Evolutionary conservation across 805 yeast species (phyloP).

Genomic region (Scheffersomyces spartinae): DNA sequence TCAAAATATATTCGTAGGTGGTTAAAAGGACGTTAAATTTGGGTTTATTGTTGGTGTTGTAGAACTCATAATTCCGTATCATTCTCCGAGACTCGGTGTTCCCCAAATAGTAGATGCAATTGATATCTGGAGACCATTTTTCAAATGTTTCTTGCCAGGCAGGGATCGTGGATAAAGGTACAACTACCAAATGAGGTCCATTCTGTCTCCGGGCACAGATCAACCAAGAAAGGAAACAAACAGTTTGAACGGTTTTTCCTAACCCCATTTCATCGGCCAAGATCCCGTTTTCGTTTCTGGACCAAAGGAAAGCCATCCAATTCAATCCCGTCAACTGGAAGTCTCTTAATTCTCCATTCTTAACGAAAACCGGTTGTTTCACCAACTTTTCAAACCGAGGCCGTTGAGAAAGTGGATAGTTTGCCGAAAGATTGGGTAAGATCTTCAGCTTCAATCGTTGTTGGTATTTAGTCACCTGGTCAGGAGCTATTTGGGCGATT

Average conservation of each 20-base stretch:
- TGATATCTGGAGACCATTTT: constrained; percentile 93
- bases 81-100: constrained; percentile 76
- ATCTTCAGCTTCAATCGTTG: constrained; percentile 73
- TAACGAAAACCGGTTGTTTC: constrained; percentile 80
- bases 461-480: constrained; percentile 74
- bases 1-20: constrained; percentile 91
- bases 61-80: constrained; percentile 80
- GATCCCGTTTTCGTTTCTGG: constrained; percentile 93
- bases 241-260: constrained; percentile 96
- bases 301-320: constrained; percentile 99
- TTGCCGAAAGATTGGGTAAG: constrained; percentile 69
- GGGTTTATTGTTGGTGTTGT: constrained; percentile 51
- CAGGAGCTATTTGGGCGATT: constrained; percentile 76
- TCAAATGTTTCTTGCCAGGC: constrained; percentile 99
- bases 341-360: constrained; percentile 87
- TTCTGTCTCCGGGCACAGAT: constrained; percentile 91
- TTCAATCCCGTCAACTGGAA: constrained; percentile 96
- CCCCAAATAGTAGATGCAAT: constrained; percentile 88
- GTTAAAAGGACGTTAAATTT: constrained; percentile 89
- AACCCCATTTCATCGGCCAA: constrained; percentile 98
- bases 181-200: constrained; percentile 95
- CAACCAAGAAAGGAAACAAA: constrained; percentile 88
- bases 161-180: constrained; percentile 90
- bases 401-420: constrained; percentile 55
- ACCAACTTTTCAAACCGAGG: constrained; percentile 84